Percentiles rank a stretch among this genome's conserved stretches.
Evolutionary conservation across 306 rosid genomes (phyloP).

Genomic region (Luffa aegyptiaca): DNA sequence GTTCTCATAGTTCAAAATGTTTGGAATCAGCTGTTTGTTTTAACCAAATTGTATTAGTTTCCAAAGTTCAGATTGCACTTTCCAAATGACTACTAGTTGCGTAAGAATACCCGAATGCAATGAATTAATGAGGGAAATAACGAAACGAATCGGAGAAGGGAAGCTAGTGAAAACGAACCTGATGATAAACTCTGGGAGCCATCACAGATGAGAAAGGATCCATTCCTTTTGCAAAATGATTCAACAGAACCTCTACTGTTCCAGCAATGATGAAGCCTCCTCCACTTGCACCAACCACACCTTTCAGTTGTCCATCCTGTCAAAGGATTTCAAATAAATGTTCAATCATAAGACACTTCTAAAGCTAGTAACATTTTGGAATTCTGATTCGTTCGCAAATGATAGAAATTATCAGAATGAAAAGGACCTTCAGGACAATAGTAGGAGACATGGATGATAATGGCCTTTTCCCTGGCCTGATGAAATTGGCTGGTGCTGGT

Average conservation of each 20-base stretch:
- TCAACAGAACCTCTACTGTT: conserved; percentile 57
- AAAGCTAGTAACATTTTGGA: neutral
- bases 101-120: neutral
- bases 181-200: conserved; percentile 72
- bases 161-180: conserved; percentile 29
- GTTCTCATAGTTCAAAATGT: conserved; percentile 56
- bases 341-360: neutral
- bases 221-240: conserved; percentile 69
- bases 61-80: neutral
- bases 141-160: neutral
- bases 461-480: conserved; percentile 72
- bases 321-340: neutral
- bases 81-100: neutral
- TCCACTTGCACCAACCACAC: conserved; percentile 78
- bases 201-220: conserved; percentile 60
- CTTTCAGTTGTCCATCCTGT: conserved; percentile 56
- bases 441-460: conserved; percentile 83
- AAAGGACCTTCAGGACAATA: conserved; percentile 53
- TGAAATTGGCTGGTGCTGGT: conserved; percentile 68
- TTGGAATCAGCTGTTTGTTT: conserved; percentile 52
- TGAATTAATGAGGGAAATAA: neutral
- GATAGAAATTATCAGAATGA: neutral
- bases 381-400: neutral
- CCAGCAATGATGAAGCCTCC: conserved; percentile 55
- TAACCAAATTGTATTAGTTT: neutral